Percentiles rank a stretch among this genome's conserved stretches.
Conservation (phyloP, 192 early-diverging fungal genomes). For the Oehlia diaphana region DNA sequence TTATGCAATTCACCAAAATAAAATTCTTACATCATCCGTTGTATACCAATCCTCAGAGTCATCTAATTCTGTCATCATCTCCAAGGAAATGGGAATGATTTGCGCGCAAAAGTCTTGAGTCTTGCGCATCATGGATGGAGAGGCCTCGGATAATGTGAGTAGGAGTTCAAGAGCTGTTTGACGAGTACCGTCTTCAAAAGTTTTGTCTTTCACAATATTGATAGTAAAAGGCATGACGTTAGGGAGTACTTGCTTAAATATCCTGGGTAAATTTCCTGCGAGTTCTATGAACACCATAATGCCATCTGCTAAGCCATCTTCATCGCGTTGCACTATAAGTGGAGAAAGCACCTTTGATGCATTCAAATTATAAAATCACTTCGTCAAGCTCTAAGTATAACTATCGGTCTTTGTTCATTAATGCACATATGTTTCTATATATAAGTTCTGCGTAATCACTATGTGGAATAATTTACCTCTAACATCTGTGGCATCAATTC, state of each 20-base stretch:
- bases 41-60: slow-evolving; percentile 90
- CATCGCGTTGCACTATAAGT: slow-evolving; percentile 68
- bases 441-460: not conserved
- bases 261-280: slow-evolving; percentile 77
- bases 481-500: slow-evolving; percentile 82
- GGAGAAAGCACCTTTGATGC: slow-evolving; percentile 60
- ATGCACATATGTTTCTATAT: not conserved
- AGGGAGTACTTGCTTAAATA: slow-evolving; percentile 79
- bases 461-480: slow-evolving; percentile 47
- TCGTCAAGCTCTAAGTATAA: not conserved
- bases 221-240: slow-evolving; percentile 75
- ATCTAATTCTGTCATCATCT: slow-evolving; percentile 95
- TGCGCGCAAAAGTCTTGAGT: slow-evolving; percentile 72
- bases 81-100: slow-evolving; percentile 85
- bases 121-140: slow-evolving; percentile 91
- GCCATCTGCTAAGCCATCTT: slow-evolving; percentile 68
- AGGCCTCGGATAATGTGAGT: slow-evolving; percentile 86
- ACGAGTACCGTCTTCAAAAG: slow-evolving; percentile 79
- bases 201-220: slow-evolving; percentile 75
- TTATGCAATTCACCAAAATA: not conserved
- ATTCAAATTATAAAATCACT: slow-evolving; percentile 12
- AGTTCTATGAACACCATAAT: slow-evolving; percentile 83
- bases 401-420: not conserved
- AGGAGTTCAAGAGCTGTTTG: slow-evolving; percentile 91
- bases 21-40: slow-evolving; percentile 65